These are phyloP conservation scores for Raphanus sativus DNA, from an alignment of 345 rosid genomes.

Conservation along the genomic window DNA sequence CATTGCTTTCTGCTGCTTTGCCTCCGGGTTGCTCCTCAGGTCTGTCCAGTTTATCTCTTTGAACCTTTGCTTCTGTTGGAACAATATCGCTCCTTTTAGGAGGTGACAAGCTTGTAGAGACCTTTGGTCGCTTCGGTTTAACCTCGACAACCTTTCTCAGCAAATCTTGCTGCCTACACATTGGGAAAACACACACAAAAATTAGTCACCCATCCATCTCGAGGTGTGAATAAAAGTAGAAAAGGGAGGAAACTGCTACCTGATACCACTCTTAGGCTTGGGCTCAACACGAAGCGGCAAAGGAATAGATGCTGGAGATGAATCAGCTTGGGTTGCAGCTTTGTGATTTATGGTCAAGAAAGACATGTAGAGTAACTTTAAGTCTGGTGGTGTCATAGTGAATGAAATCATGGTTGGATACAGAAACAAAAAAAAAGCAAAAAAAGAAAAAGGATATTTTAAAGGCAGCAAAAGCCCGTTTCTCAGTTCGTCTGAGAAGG, in stretches of 20 bases:
- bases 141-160: constrained; percentile 86
- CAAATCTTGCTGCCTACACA: constrained; percentile 80
- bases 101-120: constrained; percentile 40
- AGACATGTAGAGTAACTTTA: background rate
- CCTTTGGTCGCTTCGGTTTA: constrained; percentile 68
- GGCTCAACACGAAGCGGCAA: constrained; percentile 92
- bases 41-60: constrained; percentile 33
- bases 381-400: background rate
- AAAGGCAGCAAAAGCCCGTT: constrained; percentile 96
- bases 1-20: constrained; percentile 25
- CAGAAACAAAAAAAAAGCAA: background rate
- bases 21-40: constrained; percentile 29
- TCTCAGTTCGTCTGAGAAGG: constrained; percentile 91
- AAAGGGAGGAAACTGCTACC: constrained; percentile 41
- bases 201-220: background rate
- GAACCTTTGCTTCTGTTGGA: constrained; percentile 31
- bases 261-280: constrained; percentile 92
- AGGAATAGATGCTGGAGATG: constrained; percentile 81
- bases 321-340: constrained; percentile 94
- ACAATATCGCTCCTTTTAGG: constrained; percentile 34
- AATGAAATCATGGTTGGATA: background rate
- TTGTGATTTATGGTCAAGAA: constrained; percentile 67
- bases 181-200: background rate
- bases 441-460: constrained; percentile 80
- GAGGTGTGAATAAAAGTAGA: background rate